Evolutionary conservation across 192 early-diverging fungal genomes (phyloP).

Genomic region (Endogone sp.): DNA sequence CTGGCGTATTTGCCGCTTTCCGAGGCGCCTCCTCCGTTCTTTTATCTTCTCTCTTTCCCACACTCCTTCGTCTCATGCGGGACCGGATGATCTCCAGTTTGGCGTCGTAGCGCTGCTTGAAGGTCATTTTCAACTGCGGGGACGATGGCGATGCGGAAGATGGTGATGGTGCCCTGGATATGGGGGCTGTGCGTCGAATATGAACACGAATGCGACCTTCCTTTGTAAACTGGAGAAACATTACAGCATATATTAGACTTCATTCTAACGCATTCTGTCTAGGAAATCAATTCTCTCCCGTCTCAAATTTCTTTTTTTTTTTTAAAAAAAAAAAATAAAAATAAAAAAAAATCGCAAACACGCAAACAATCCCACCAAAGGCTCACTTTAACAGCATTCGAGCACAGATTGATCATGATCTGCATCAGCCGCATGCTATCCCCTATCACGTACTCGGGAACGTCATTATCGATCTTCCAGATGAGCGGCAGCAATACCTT

Average conservation of each 20-base stretch:
- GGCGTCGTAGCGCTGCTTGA: conserved; percentile 32
- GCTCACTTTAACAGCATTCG: conserved; percentile 49
- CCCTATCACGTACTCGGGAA: conserved; percentile 48
- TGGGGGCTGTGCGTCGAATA: conserved; percentile 20
- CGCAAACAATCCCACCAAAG: conserved; percentile 3
- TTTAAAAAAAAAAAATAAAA: background rate
- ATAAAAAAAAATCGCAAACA: background rate
- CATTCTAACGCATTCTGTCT: no score
- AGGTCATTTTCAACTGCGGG: background rate
- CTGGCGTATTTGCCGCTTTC: background rate
- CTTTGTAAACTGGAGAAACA: conserved; percentile 36
- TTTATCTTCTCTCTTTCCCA: background rate
- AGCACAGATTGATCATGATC: conserved; percentile 48
- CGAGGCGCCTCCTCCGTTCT: background rate
- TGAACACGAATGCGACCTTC: conserved; percentile 24
- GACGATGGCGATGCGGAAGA: background rate
- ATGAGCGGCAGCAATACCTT: conserved; percentile 39
- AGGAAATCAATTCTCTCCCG: background rate
- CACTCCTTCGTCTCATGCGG: conserved; percentile 10
- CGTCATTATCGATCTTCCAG: conserved; percentile 45
- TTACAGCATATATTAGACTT: no score
- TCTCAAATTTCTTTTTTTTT: background rate
- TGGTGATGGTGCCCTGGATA: conserved; percentile 4
- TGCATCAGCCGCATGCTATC: conserved; percentile 48
- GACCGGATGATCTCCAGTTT: conserved; percentile 28